These are phyloP conservation scores for Daedaleopsis sinensis DNA, from an alignment of 768 basidiomycete genomes.

Conservation along the genomic window DNA sequence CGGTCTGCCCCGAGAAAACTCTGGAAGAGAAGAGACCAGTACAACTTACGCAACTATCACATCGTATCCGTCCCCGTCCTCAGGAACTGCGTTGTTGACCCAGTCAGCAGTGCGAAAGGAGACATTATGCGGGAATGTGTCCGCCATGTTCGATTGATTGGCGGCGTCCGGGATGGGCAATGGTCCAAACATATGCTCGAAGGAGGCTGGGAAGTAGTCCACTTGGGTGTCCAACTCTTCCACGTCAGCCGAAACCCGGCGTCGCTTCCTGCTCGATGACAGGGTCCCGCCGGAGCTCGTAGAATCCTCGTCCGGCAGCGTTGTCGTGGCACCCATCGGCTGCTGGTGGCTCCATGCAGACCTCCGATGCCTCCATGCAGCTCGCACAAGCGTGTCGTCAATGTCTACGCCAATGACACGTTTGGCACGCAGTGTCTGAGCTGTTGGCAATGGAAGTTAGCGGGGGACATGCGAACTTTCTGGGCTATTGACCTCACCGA, in stretches of 20 bases:
- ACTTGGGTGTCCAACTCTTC: conserved; percentile 27
- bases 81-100: conserved; percentile 55
- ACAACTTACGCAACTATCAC: conserved; percentile 79
- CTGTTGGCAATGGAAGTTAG: conserved; percentile 38
- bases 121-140: conserved; percentile 78
- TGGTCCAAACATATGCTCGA: conserved; percentile 74
- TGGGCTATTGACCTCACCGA: conserved; percentile 51
- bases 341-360: conserved; percentile 72
- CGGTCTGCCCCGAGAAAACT: background rate
- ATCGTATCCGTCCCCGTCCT: conserved; percentile 69
- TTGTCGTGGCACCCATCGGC: conserved; percentile 30
- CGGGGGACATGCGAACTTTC: conserved; percentile 4
- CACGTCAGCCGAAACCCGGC: background rate
- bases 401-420: conserved; percentile 86
- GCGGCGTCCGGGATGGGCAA: conserved; percentile 63
- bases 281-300: background rate
- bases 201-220: conserved; percentile 77
- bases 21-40: background rate
- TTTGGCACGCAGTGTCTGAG: conserved; percentile 63
- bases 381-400: conserved; percentile 71
- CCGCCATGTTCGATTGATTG: conserved; percentile 20
- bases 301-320: background rate
- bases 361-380: conserved; percentile 74
- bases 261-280: conserved; percentile 14
- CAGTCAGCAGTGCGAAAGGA: conserved; percentile 76